Percentiles rank a stretch among this genome's conserved stretches.
phyloP scores from a whole-genome alignment of 1,284 basidiomycete species.

The Pseudozyma hubeiensis region DNA sequence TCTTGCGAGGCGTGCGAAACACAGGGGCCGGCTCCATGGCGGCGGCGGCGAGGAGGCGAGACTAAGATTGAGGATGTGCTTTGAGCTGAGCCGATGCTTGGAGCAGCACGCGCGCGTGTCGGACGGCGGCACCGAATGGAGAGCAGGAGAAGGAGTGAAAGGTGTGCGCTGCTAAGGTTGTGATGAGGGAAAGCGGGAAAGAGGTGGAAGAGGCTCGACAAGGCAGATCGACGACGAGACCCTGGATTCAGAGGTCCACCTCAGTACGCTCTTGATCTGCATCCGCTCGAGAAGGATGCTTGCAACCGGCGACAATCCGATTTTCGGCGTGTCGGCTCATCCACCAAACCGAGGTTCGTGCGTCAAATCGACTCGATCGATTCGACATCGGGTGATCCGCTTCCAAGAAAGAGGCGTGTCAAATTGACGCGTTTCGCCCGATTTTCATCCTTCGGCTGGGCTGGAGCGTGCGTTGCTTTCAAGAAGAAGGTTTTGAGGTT shows the following conservation, averaged over 20 bases:
- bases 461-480: constrained; percentile 10
- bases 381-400: constrained; percentile 7
- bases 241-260: too few relatives aligned
- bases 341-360: not conserved
- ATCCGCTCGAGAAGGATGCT: not conserved
- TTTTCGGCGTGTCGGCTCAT: not conserved
- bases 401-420: not conserved
- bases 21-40: constrained; percentile 57
- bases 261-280: not conserved
- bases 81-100: too few relatives aligned
- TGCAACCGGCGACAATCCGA: too few relatives aligned
- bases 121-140: too few relatives aligned
- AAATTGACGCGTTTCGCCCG: constrained; percentile 4
- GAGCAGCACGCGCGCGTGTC: too few relatives aligned
- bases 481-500: not conserved
- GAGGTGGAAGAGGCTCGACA: too few relatives aligned
- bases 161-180: too few relatives aligned
- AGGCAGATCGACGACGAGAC: too few relatives aligned
- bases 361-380: not conserved
- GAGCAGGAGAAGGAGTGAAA: too few relatives aligned
- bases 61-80: not conserved
- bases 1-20: constrained; percentile 48
- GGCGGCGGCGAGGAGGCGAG: not conserved
- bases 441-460: not conserved
- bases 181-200: too few relatives aligned